phyloP scores from a whole-genome alignment of 2,329 filamentous ascomycete species.

The Clonostachys rosea region DNA sequence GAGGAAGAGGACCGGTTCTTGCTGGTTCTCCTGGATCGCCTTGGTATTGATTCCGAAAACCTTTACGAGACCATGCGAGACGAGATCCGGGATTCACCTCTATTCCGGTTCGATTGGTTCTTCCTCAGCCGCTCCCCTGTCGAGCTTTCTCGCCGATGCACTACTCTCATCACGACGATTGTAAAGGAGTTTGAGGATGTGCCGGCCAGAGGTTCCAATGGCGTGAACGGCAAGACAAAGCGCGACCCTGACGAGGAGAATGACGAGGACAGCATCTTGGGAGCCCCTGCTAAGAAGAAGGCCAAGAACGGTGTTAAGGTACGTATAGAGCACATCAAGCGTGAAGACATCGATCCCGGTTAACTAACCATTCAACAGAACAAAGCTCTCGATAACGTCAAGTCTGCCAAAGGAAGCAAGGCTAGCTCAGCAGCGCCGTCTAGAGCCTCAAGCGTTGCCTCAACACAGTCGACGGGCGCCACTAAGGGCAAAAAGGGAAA shows the following conservation, averaged over 20 bases:
- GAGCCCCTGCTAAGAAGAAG: conserved; percentile 91
- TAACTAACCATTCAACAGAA: conserved; percentile 52
- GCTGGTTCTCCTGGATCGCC: conserved; percentile 86
- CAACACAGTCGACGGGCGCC: conserved; percentile 50
- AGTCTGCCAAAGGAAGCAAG: conserved; percentile 65
- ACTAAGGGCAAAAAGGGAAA: conserved; percentile 43
- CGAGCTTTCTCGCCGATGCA: conserved; percentile 88
- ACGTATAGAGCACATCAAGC: conserved; percentile 9
- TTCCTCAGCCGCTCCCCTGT: conserved; percentile 92
- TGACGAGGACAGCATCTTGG: conserved; percentile 75
- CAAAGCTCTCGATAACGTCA: conserved; percentile 87
- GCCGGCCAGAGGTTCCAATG: conserved; percentile 49
- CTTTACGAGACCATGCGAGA: conserved; percentile 95
- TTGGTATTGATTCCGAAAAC: conserved; percentile 85
- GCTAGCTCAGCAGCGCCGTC: conserved; percentile 73
- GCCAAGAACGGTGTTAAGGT: conserved; percentile 86
- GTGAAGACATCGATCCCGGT: background rate
- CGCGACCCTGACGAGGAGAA: conserved; percentile 77
- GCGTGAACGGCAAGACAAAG: conserved; percentile 65
- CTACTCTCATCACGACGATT: conserved; percentile 89
- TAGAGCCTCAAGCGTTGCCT: conserved; percentile 82
- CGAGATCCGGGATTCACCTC: conserved; percentile 87
- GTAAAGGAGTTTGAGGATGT: conserved; percentile 87
- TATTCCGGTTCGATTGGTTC: conserved; percentile 99
- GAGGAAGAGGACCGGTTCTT: conserved; percentile 97